These are phyloP conservation scores for Tetraselmis striata DNA, from an alignment of 139 green algal species.

Conservation along the genomic window DNA sequence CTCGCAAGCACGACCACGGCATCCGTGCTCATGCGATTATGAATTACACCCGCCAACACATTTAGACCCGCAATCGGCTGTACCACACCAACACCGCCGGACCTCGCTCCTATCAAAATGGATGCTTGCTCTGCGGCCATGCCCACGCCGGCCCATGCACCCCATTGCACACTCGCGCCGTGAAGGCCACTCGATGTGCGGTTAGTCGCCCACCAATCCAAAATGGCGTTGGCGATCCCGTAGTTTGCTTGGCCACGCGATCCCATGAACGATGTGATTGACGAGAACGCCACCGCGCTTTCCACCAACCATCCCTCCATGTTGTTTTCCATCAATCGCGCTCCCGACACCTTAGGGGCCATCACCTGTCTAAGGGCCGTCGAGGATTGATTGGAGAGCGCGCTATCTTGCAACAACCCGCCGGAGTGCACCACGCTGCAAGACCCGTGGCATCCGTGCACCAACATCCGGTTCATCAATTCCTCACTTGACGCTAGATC, in stretches of 20 bases:
- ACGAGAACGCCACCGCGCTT: slow-evolving; percentile 58
- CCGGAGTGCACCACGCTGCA: slow-evolving; percentile 49
- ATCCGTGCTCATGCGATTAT: background rate
- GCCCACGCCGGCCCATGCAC: slow-evolving; percentile 73
- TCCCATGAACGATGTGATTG: slow-evolving; percentile 38
- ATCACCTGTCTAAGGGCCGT: slow-evolving; percentile 7
- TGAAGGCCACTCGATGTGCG: slow-evolving; percentile 14
- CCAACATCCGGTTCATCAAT: background rate
- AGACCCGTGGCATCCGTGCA: background rate
- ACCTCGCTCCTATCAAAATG: background rate
- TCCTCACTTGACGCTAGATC: background rate
- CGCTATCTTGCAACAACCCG: slow-evolving; percentile 52
- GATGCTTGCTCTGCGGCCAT: slow-evolving; percentile 55
- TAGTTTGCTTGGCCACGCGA: slow-evolving; percentile 43
- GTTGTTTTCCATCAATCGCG: background rate
- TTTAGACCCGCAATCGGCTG: background rate
- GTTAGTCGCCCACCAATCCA: background rate
- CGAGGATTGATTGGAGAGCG: slow-evolving; percentile 33
- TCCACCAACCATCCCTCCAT: background rate
- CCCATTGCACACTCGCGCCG: slow-evolving; percentile 71
- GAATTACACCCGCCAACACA: background rate
- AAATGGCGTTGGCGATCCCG: background rate
- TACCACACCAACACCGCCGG: background rate
- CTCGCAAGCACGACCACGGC: background rate
- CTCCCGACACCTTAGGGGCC: slow-evolving; percentile 21